Base-by-base conservation (phyloP, 2,329 filamentous ascomycete species). In the Sclerotinia spermophila region DNA sequence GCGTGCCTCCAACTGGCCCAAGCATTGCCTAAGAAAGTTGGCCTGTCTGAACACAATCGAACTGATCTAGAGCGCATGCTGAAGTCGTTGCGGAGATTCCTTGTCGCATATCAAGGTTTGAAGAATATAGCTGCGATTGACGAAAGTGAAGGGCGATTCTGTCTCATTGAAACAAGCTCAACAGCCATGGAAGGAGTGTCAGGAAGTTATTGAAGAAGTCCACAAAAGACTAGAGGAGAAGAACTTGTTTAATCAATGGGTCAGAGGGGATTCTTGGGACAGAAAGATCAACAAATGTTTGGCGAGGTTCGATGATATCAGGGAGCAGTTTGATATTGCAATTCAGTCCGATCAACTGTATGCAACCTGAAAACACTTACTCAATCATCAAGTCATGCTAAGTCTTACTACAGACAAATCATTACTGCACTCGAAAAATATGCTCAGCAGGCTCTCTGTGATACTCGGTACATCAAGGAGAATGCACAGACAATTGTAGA, bases 261-360 rank as follows among this genome's bases (percentile, higher is more conserved):
- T 67, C 27, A 67, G n/a, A 13, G 64, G 48, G 13, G 42, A 35
- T 21, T 13, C 35, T 4, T 67, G 64, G 64, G 64, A 67, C 13
- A 30, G n/a, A 8, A 67, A 56, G n/a, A 30, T 67, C 5, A 51
- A 56, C 6, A 67, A 67, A 38, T 56, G 48, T 42, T 40, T 67
- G 13, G 27, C 35, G 21, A 53, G 10, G 8, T 30, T 67, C 15
- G 51, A 56, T 24, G 48, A 67, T 35, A 30, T 55, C 3, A 67
- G 21, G 21, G 33, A 30, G 5, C 35, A 55, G 8, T 53, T 67
- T 53, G 48, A 67, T 30, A 30, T 67, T n/a, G 64, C 48, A 30
- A 56, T 67, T 19, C 51, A 67, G 27, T 55, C 45, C 33, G 51
- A 56, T 42, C 48, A 67, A 56, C 64, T 67, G 64, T 67, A 59